These are phyloP conservation scores for Climacium dendroides DNA, from an alignment of 225 moss, liverwort and hornwort genomes.

Conservation along the genomic window DNA sequence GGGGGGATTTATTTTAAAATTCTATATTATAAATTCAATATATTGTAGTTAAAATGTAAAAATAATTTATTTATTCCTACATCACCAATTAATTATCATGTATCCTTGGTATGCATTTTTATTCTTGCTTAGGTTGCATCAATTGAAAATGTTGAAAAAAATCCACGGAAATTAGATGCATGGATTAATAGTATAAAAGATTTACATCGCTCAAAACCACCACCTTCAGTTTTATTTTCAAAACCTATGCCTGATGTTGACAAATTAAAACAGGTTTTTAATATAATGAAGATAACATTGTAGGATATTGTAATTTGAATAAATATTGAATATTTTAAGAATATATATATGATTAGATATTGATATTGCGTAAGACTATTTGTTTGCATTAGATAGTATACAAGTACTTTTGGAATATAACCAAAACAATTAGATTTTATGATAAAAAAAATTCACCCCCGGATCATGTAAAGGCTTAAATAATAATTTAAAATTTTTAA, in stretches of 20 bases:
- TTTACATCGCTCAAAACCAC: slow-evolving; percentile 30
- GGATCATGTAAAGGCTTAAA: not conserved
- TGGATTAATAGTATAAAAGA: slow-evolving; percentile 64
- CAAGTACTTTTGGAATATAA: not conserved
- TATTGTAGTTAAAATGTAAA: rapidly evolving
- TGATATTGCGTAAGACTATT: not conserved
- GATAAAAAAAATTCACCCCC: not conserved
- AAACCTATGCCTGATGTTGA: slow-evolving; percentile 55
- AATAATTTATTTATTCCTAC: too few species aligned
- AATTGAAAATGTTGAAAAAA: slow-evolving; percentile 44
- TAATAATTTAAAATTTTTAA: too few species aligned
- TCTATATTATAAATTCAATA: too few species aligned
- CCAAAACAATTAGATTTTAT: not conserved
- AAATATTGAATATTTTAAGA: not conserved
- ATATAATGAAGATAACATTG: too few species aligned
- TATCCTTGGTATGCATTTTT: rapidly evolving
- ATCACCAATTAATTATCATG: not conserved
- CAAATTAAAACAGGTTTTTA: slow-evolving; percentile 32
- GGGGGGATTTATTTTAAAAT: not conserved
- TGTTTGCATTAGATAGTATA: not conserved
- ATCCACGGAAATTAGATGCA: slow-evolving; percentile 36
- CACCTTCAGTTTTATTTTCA: slow-evolving; percentile 25
- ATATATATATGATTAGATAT: not conserved
- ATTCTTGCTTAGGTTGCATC: slow-evolving; percentile 20
- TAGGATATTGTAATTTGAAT: not conserved